Percentiles rank a stretch among this genome's conserved stretches.
These are phyloP conservation scores for Paecilomyces sp. DNA, from an alignment of 2,329 filamentous ascomycete genomes.

Conservation along the genomic window DNA sequence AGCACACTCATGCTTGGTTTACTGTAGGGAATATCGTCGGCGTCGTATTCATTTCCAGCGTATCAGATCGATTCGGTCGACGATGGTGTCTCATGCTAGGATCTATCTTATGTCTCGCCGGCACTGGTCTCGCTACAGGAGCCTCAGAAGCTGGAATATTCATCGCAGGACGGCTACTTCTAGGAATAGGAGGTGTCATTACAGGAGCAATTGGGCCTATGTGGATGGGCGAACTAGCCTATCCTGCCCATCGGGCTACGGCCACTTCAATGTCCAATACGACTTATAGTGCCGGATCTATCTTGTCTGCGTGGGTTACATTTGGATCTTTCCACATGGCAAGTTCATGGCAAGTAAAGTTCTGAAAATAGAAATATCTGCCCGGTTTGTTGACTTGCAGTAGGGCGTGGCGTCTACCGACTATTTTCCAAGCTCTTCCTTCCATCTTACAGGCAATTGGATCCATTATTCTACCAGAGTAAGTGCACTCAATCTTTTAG, in stretches of 20 bases:
- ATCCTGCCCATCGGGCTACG: neutral
- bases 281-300: neutral
- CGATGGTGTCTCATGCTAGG: neutral
- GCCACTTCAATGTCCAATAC: neutral
- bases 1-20: neutral
- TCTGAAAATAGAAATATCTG: neutral
- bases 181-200: neutral
- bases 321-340: neutral
- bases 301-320: neutral
- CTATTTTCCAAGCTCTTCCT: neutral
- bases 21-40: neutral
- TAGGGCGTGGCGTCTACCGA: neutral
- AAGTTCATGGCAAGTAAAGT: neutral
- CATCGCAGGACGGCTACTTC: neutral
- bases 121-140: neutral
- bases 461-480: neutral
- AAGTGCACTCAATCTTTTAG: neutral
- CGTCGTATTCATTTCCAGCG: neutral
- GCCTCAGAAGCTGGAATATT: neutral
- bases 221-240: neutral
- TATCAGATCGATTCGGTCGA: neutral
- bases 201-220: neutral
- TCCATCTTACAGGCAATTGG: neutral
- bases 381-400: neutral
- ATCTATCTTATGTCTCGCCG: neutral